Evolutionary conservation across 345 rosid species (phyloP), one percentile per base, ranked within the genome.

Genomic region (Linum usitatissimum): DNA sequence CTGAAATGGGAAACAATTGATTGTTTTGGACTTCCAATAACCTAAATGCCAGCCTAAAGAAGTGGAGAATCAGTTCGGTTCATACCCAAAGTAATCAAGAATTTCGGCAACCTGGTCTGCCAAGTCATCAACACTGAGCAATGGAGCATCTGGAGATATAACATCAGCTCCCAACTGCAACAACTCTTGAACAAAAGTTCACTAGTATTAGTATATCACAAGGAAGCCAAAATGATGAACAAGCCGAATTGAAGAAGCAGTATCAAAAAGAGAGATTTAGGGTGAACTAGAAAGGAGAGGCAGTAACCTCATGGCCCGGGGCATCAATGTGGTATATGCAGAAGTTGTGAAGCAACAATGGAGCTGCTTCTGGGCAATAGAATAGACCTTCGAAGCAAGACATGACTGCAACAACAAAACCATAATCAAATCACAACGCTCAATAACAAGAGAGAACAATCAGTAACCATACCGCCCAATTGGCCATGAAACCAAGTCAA

Each of bases 221-320:
- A 60, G 39, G 30, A 18, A 30, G 28, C 1, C 28, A 23, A 23
- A 23, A 23, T 23, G 28, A 23, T 23, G 28, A 23, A 23, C 28
- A 23, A 23, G 8, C 9, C 21, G 18, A 53, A 53, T 19, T 15
- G 58, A 34, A 21, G 5, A 30, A 36, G 21, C 8, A 23, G 20
- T 42, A 31, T 3, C 12, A 51, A 39, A 57, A 20, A 8, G 6
- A 53, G 18, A 18, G 0, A 23, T 23, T 23, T 23, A 23, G 28
- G 28, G 28, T 23, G 4, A 5, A 34, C 38, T 34, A 34, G 38
- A 39, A 5, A 63, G 23, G 31, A 58, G 62, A 49, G 28, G 53
- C n/a, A 75, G 84, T 67, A 73, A 81, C 86, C 89, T 84, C 83
- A 65, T 84, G 90, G 56, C 90, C 90, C 0, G 86, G 84, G 63